Percentiles rank a stretch among this genome's conserved stretches.
These are phyloP conservation scores for Pisolithus tinctorius DNA, from an alignment of 768 basidiomycete genomes.

Conservation along the genomic window DNA sequence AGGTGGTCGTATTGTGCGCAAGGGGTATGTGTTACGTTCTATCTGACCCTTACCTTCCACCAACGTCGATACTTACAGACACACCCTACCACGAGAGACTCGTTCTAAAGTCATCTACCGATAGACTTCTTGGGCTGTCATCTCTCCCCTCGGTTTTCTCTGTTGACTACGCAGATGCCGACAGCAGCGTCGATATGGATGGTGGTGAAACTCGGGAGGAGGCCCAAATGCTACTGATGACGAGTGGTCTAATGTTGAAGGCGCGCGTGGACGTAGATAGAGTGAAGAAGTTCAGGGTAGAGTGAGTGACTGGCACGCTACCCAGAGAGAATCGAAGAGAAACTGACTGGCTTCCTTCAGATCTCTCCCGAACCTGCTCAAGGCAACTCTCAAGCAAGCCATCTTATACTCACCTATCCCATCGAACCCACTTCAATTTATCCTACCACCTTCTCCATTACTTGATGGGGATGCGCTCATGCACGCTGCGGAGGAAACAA, in stretches of 20 bases:
- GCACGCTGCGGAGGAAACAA: conserved; percentile 73
- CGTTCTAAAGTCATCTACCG: conserved; percentile 61
- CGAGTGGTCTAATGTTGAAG: conserved; percentile 67
- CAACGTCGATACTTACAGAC: conserved; percentile 31
- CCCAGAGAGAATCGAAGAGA: not conserved
- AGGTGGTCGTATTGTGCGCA: conserved; percentile 67
- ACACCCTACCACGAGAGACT: conserved; percentile 67
- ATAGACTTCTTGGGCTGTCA: conserved; percentile 67
- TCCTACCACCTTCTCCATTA: conserved; percentile 60
- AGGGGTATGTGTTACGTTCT: conserved; percentile 36
- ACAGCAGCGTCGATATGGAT: conserved; percentile 6
- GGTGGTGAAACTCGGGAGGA: conserved; percentile 7
- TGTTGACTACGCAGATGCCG: conserved; percentile 14
- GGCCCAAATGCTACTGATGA: conserved; percentile 34
- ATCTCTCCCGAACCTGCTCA: conserved; percentile 58
- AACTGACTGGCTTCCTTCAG: conserved; percentile 28
- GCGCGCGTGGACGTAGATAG: conserved; percentile 54
- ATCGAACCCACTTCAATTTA: conserved; percentile 76
- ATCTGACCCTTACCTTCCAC: not conserved
- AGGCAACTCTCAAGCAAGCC: conserved; percentile 77
- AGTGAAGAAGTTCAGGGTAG: conserved; percentile 52
- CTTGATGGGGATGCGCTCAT: conserved; percentile 74
- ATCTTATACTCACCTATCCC: conserved; percentile 69
- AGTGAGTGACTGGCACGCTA: conserved; percentile 38
- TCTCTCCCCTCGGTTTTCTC: conserved; percentile 27